Evolutionary conservation across 108 stramenopile genomes (phyloP).

Genomic region (Fistulifera solaris): DNA sequence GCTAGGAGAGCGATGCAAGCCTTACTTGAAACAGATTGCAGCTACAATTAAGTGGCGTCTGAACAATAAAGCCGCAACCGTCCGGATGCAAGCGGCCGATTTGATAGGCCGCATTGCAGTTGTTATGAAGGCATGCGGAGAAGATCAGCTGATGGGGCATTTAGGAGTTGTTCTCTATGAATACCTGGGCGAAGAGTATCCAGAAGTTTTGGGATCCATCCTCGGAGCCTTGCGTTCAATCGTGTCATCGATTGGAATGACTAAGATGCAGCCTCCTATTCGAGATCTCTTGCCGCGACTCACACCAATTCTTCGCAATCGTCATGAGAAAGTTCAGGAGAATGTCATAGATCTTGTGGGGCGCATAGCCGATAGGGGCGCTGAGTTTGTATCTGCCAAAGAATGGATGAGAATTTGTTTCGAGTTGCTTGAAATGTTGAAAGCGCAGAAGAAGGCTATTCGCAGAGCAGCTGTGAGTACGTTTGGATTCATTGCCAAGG

Average conservation of each 20-base stretch:
- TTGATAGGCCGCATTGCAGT: constrained; percentile 95
- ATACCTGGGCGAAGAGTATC: constrained; percentile 98
- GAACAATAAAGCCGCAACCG: constrained; percentile 95
- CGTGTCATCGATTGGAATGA: constrained; percentile 98
- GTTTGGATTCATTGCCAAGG: constrained; percentile 99
- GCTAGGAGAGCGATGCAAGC: constrained; percentile 92
- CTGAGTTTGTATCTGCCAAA: constrained; percentile 92
- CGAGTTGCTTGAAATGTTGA: constrained; percentile 97
- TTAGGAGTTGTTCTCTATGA: constrained; percentile 98
- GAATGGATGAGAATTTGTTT: constrained; percentile 99
- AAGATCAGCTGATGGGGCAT: constrained; percentile 98
- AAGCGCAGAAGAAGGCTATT: constrained; percentile 97
- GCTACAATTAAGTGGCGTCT: constrained; percentile 98
- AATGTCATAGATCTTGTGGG: constrained; percentile 96
- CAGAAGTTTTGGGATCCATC: constrained; percentile 94
- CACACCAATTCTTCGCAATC: constrained; percentile 97
- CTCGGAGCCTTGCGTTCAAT: constrained; percentile 92
- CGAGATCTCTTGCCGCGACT: constrained; percentile 93
- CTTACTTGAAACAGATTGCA: constrained; percentile 96
- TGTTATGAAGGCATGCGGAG: constrained; percentile 95
- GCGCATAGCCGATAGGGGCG: constrained; percentile 95
- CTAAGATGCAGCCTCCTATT: constrained; percentile 97
- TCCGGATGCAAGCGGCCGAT: constrained; percentile 99
- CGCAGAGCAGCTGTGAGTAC: constrained; percentile 96
- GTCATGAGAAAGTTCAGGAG: constrained; percentile 98